Evolutionary conservation across 148 eudicot genomes (phyloP), one percentile per base, ranked within the genome.

Genomic region (Spergularia marina): DNA sequence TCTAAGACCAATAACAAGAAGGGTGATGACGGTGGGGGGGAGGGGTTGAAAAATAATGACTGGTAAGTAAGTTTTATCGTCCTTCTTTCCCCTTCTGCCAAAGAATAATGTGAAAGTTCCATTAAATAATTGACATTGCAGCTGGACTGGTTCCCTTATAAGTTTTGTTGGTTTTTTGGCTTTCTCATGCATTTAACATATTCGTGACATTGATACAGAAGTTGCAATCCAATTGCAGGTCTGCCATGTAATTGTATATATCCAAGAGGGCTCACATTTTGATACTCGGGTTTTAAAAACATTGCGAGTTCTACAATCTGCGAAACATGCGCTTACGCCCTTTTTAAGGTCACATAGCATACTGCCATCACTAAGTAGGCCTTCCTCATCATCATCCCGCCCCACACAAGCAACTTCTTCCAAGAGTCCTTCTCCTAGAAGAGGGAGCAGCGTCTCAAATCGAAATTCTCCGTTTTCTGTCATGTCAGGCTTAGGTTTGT

Each of bases 241-340:
- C 44, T 91, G 98, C 80, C 98, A 94, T 82, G 86, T 91, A 59
- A 79, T 91, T 77, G 68, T 94, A 30, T 88, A 86, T 73, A 77
- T 89, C 77, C 90, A 89, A 73, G 98, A 94, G 84, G 98, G 97
- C 23, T 85, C 98, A 44, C 87, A 82, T 70, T 87, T 94, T 64
- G 91, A 90, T 68, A 82, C 90, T 44, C 91, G 87, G 65, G 68
- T 86, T 69, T 65, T 94, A 78, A 87, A 86, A 80, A 87, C 68
- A 59, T 83, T 94, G 69, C 89, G 98, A 73, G 79, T 89, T 52
- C 70, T 94, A 74, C 98, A 91, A 84, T 84, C 91, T 82, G 96
- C 97, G 67, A 94, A 94, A 81, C 84, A 89, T 86, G 84, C 93
- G 36, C 81, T 90, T 85, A 71, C 78, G 49, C 89, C 97, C 41